A percentile compares a stretch with the other conserved stretches of the same genome.
These are phyloP conservation scores for Punica granatum DNA, from an alignment of 345 rosid species.

Conservation along the genomic window DNA sequence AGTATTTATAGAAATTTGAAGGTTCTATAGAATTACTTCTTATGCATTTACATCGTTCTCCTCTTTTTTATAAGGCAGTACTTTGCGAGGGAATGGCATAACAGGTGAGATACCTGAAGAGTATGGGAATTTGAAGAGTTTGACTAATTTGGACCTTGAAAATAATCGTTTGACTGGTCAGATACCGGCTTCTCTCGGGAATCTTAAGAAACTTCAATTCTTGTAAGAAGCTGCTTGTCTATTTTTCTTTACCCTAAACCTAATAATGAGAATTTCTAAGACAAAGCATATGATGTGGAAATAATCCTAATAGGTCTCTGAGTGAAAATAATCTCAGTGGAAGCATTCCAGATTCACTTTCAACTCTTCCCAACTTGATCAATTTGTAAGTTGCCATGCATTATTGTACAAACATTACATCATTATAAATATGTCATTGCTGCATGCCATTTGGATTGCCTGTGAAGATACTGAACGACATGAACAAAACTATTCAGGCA, in stretches of 20 bases:
- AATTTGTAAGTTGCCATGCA: slow-evolving; percentile 49
- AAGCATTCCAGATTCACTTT: slow-evolving; percentile 62
- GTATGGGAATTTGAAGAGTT: slow-evolving; percentile 72
- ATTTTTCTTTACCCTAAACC: slow-evolving; percentile 9
- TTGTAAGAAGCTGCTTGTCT: slow-evolving; percentile 47
- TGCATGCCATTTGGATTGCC: not conserved
- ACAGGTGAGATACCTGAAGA: slow-evolving; percentile 80
- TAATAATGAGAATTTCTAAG: slow-evolving; percentile 4
- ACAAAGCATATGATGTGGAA: slow-evolving; percentile 4
- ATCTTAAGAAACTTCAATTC: slow-evolving; percentile 84
- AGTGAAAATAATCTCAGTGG: slow-evolving; percentile 84
- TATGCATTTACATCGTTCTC: not conserved
- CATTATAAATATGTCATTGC: not conserved
- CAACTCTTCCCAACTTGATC: slow-evolving; percentile 52
- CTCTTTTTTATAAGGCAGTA: slow-evolving; percentile 33
- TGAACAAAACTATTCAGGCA: slow-evolving; percentile 33
- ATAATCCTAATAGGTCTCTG: slow-evolving; percentile 50
- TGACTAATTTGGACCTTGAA: slow-evolving; percentile 84
- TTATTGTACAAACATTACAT: not conserved
- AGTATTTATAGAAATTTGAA: not conserved
- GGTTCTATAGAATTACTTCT: not conserved
- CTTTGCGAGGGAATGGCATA: slow-evolving; percentile 86
- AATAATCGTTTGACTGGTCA: slow-evolving; percentile 66
- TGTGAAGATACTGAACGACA: too few species aligned
- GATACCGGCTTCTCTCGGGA: slow-evolving; percentile 78